These are phyloP conservation scores for Ambrosia hybrid DNA, from an alignment of 140 eudicot genomes.

Conservation along the genomic window DNA sequence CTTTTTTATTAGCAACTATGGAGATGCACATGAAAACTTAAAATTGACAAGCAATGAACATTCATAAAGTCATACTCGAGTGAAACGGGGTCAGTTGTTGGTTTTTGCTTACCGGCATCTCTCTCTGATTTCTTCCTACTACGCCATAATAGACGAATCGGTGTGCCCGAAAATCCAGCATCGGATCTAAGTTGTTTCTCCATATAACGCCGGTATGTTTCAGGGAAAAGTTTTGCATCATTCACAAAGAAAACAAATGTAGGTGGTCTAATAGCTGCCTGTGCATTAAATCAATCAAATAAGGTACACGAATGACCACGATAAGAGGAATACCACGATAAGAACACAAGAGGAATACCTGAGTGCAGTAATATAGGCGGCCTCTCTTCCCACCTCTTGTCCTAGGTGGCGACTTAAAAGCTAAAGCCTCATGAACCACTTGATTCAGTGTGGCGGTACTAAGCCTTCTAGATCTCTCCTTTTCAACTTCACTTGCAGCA, in stretches of 20 bases:
- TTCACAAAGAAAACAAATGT: conserved; percentile 98
- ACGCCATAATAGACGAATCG: conserved; percentile 97
- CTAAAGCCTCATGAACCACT: conserved; percentile 86
- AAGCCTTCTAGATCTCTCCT: conserved; percentile 93
- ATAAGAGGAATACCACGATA: background rate
- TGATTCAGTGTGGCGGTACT: conserved; percentile 86
- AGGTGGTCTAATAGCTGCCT: conserved; percentile 99
- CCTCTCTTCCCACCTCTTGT: conserved; percentile 98
- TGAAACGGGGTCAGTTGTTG: no score
- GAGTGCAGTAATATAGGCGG: conserved; percentile 86
- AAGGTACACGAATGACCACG: conserved; percentile 15
- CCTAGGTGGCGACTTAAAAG: conserved; percentile 96
- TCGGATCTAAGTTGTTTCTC: conserved; percentile 90
- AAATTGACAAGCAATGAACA: no score
- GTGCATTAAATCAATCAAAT: conserved; percentile 20
- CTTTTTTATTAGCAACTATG: no score
- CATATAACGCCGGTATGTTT: conserved; percentile 87
- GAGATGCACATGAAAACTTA: no score
- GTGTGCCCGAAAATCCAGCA: conserved; percentile 94
- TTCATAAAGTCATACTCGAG: no score
- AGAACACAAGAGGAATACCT: conserved; percentile 47
- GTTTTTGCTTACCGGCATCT: conserved; percentile 48
- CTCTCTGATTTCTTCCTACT: conserved; percentile 66
- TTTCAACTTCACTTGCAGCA: conserved; percentile 90
- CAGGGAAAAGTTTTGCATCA: conserved; percentile 91